Evolutionary conservation across 768 basidiomycete species (phyloP).

Genomic region (Cystobasidium onofrii): DNA sequence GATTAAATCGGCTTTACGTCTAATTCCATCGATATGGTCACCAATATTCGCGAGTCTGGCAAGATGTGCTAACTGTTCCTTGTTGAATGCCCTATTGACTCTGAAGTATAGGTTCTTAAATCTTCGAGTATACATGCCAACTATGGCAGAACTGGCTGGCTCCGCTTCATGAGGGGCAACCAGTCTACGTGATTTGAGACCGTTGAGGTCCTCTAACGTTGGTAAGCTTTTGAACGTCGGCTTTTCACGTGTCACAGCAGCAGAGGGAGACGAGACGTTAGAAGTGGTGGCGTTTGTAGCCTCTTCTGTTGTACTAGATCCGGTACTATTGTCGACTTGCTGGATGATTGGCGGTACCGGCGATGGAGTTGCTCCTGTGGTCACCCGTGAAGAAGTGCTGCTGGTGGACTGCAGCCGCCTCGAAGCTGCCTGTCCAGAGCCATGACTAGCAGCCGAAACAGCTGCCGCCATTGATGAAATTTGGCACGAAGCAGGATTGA

Average conservation of each 20-base stretch:
- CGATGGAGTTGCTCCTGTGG: background rate
- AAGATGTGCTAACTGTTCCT: background rate
- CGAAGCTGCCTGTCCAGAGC: background rate
- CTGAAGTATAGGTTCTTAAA: background rate
- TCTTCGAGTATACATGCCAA: background rate
- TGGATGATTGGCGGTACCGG: background rate
- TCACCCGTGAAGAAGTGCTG: background rate
- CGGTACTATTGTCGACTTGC: background rate
- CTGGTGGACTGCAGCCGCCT: background rate
- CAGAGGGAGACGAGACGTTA: no score
- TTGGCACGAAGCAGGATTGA: background rate
- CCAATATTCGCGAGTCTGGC: background rate
- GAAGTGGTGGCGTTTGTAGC: background rate
- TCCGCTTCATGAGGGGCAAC: background rate
- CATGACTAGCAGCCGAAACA: background rate
- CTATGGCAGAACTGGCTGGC: background rate
- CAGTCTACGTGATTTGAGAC: background rate
- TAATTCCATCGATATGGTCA: background rate
- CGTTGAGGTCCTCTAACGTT: background rate
- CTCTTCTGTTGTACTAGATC: background rate
- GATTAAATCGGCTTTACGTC: background rate
- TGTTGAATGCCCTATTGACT: background rate
- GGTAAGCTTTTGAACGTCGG: background rate
- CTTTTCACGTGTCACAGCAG: background rate
- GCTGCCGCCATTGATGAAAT: background rate